These are phyloP conservation scores for Leishmania arabica DNA, from an alignment of 208 protist species.

Conservation along the genomic window DNA sequence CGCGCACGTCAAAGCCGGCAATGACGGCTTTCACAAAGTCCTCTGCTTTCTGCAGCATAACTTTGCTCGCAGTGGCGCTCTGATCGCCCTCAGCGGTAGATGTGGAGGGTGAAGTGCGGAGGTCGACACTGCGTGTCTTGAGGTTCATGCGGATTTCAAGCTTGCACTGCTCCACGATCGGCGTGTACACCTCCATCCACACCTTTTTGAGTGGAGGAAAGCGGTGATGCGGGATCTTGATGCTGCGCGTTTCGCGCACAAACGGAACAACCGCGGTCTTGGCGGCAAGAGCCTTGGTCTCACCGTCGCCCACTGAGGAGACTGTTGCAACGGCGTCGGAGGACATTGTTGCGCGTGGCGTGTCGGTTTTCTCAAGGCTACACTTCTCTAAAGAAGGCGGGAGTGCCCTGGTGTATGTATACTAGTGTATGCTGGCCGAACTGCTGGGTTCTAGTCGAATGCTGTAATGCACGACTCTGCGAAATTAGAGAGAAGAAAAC, in stretches of 20 bases:
- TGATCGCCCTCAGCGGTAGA: conserved; percentile 55
- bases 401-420: not conserved
- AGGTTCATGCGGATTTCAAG: conserved; percentile 99
- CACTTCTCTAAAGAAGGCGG: too few species aligned
- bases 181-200: conserved; percentile 99
- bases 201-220: conserved; percentile 97
- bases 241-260: conserved; percentile 69
- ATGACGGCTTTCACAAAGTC: conserved; percentile 99
- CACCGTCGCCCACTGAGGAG: conserved; percentile 3
- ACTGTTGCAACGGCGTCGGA: conserved; percentile 4
- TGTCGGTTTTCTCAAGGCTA: not conserved
- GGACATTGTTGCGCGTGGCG: not conserved
- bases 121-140: conserved; percentile 94
- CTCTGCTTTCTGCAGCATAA: conserved; percentile 95
- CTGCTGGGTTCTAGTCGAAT: not conserved
- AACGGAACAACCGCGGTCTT: conserved; percentile 35
- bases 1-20: conserved; percentile 95
- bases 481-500: too few species aligned
- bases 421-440: not conserved
- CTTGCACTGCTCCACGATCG: conserved; percentile 98
- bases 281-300: not conserved
- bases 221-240: conserved; percentile 96
- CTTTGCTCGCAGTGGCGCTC: conserved; percentile 43
- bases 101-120: conserved; percentile 90
- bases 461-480: not conserved